A percentile compares a stretch with the other conserved stretches of the same genome.
Conservation (phyloP, 371 early-diverging fungal genomes). For the Rhizopus delemar region DNA sequence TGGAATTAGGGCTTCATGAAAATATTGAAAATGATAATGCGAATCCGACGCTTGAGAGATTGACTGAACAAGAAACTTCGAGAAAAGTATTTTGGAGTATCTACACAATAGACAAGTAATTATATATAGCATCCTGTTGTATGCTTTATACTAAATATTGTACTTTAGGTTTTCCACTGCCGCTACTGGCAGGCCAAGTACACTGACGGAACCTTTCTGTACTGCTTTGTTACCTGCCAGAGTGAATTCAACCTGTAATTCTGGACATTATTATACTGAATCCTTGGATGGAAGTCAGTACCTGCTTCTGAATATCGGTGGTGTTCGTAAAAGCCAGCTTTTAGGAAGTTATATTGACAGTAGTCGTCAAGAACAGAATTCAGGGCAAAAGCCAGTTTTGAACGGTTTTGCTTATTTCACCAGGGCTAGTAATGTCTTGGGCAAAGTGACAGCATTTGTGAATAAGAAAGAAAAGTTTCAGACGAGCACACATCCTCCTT, state of each 20-base stretch:
- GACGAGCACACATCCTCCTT: slow-evolving; percentile 25
- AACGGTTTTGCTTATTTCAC: slow-evolving; percentile 27
- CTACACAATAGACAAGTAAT: slow-evolving; percentile 36
- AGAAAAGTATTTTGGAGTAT: slow-evolving; percentile 32
- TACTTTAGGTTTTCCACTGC: slow-evolving; percentile 31
- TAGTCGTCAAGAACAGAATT: background rate
- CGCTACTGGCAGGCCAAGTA: slow-evolving; percentile 29
- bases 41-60: slow-evolving; percentile 25
- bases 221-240: slow-evolving; percentile 58
- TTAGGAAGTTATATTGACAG: slow-evolving; percentile 15
- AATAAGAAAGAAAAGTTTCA: slow-evolving; percentile 44
- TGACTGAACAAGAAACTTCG: slow-evolving; percentile 35
- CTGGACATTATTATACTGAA: slow-evolving; percentile 38
- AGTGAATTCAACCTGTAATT: background rate
- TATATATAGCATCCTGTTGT: slow-evolving; percentile 25
- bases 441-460: slow-evolving; percentile 52
- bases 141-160: background rate
- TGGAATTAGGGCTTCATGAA: slow-evolving; percentile 60
- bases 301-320: slow-evolving; percentile 30
- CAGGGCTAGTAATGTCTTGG: slow-evolving; percentile 34
- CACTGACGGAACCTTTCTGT: slow-evolving; percentile 58
- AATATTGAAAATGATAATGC: slow-evolving; percentile 40
- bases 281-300: slow-evolving; percentile 30
- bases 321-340: slow-evolving; percentile 31
- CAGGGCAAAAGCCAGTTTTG: slow-evolving; percentile 12